A percentile compares a stretch with the other conserved stretches of the same genome.
phyloP scores from a whole-genome alignment of 2,329 filamentous ascomycete genomes.

The Sporothrix pseudoabietina region DNA sequence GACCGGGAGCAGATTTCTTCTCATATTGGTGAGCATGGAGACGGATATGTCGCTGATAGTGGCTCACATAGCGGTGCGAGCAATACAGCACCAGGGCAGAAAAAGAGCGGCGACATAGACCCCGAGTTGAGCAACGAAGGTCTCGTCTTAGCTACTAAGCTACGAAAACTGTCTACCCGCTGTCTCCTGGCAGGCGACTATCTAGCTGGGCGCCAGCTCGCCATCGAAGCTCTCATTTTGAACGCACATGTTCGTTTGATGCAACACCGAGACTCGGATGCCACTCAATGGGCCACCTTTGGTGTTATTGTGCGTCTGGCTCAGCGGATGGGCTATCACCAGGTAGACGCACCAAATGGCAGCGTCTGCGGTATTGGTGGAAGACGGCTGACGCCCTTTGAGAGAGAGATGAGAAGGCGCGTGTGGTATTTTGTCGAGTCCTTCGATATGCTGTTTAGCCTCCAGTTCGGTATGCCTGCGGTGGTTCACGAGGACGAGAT shows the following conservation, averaged over 20 bases:
- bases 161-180: constrained; percentile 44
- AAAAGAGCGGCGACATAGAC: constrained; percentile 31
- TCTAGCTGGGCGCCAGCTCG: constrained; percentile 48
- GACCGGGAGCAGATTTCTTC: constrained; percentile 20
- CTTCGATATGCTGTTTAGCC: constrained; percentile 53
- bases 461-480: constrained; percentile 49
- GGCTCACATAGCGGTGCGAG: not conserved
- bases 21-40: not conserved
- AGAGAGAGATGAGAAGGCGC: constrained; percentile 55
- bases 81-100: not conserved
- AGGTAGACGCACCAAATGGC: constrained; percentile 39
- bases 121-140: constrained; percentile 39
- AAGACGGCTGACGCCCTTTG: constrained; percentile 47
- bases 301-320: constrained; percentile 52
- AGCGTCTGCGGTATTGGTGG: constrained; percentile 5
- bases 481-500: constrained; percentile 60
- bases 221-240: constrained; percentile 54
- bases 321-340: constrained; percentile 56
- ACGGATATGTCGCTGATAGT: not conserved
- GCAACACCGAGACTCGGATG: constrained; percentile 47
- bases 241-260: constrained; percentile 49
- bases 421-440: constrained; percentile 54
- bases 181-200: constrained; percentile 55
- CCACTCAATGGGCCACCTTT: constrained; percentile 52
- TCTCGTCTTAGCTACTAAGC: constrained; percentile 23